Evolutionary conservation across 371 early-diverging fungal genomes (phyloP), one percentile per base, ranked within the genome.

Genomic region (Paraphysoderma sedebokerense): DNA sequence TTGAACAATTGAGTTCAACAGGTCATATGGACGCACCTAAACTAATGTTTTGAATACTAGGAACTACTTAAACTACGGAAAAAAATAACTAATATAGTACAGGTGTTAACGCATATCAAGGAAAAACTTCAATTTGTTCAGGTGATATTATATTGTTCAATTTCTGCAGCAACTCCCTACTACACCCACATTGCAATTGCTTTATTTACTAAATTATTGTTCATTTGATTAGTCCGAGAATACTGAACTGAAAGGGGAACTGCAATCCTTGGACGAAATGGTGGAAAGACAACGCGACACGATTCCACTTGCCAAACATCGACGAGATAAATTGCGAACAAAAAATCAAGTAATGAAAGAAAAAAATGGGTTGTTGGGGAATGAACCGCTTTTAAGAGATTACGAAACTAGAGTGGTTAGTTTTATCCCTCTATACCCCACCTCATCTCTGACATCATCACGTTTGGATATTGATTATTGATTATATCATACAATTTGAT

Each of bases 101-200:
- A 70, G 48, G 64, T 70, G 19, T 51, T 72, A 26, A 66, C 70
- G 8, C 73, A 72, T 52, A 67, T 72, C 17, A 68, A 69, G 35
- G 73, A 72, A 44, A 72, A 72, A 53, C 57, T 70, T 7, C 64
- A 64, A 30, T 68, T 63, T 47, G 66, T 67, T 1, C 66, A 63
- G 50, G 58, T 24, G 11, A n/a, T n/a, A n/a, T n/a, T n/a, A n/a
- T n/a, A n/a, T n/a, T n/a, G n/a, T n/a, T n/a, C n/a, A n/a, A n/a
- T 52, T 23, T 9, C 23, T 9, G 19, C n/a, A 29, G 30, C 24
- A 51, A 3, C 13, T 24, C 39, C 24, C 22, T 40, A 42, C 28
- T 35, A 30, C n/a, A 26, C 20, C 12, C 32, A 19, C 28, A 20
- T 6, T 35, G 15, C 15, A 35, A 35, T 15, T n/a, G n/a, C n/a